phyloP scores from a whole-genome alignment of 148 eudicot genomes.

The Rhododendron ovatum region DNA sequence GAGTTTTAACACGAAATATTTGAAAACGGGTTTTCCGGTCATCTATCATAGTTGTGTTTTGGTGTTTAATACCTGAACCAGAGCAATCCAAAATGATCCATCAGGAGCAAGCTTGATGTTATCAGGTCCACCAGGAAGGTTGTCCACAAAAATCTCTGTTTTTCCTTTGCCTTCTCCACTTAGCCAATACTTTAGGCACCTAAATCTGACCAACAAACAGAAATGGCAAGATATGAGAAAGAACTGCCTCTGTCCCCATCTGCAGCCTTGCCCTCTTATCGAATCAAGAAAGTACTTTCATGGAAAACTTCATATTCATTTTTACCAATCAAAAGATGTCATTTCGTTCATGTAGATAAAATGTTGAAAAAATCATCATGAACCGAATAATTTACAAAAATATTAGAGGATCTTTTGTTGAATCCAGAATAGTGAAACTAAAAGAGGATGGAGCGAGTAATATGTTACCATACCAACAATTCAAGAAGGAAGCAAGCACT shows the following conservation, averaged over 20 bases:
- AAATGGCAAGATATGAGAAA: background rate
- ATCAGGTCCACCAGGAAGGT: slow-evolving; percentile 78
- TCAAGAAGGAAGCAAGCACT: background rate
- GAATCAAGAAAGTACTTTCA: background rate
- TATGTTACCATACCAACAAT: too few species aligned
- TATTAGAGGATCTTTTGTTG: too few species aligned
- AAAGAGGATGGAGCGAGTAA: too few species aligned
- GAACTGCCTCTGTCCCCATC: background rate
- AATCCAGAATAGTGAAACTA: background rate
- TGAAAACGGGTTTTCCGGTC: too few species aligned
- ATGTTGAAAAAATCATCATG: background rate
- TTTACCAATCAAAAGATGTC: background rate
- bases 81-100: slow-evolving; percentile 80
- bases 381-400: background rate
- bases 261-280: background rate
- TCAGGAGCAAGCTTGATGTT: slow-evolving; percentile 91
- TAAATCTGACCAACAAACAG: slow-evolving; percentile 30
- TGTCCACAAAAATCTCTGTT: slow-evolving; percentile 63
- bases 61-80: slow-evolving; percentile 45
- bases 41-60: background rate
- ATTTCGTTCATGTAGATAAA: too few species aligned
- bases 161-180: slow-evolving; percentile 46
- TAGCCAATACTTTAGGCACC: slow-evolving; percentile 82
- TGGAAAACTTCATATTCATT: background rate
- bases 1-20: background rate